Evolutionary conservation across 192 early-diverging fungal genomes (phyloP).

Genomic region (Coemansia sp.): DNA sequence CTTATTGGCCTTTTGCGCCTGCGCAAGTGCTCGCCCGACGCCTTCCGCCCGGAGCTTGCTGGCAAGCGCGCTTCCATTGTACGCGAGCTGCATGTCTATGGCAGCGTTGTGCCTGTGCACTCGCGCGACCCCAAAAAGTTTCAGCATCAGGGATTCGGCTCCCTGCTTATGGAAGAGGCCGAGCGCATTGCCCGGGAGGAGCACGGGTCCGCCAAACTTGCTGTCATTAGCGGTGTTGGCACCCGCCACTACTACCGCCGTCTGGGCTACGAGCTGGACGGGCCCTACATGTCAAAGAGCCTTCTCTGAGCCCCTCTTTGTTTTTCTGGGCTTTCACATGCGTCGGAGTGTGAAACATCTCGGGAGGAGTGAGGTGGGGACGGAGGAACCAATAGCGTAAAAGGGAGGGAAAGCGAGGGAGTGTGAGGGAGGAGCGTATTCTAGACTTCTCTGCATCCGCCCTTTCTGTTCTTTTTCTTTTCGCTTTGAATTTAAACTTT

Average conservation of each 20-base stretch:
- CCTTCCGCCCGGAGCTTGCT: slow-evolving; percentile 90
- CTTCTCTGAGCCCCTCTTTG: slow-evolving; percentile 21
- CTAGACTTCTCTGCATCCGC: neutral
- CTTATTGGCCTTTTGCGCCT: slow-evolving; percentile 90
- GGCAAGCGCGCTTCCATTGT: slow-evolving; percentile 85
- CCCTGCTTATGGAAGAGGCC: slow-evolving; percentile 98
- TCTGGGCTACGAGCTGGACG: slow-evolving; percentile 92
- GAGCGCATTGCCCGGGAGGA: slow-evolving; percentile 97
- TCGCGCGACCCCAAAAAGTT: slow-evolving; percentile 96
- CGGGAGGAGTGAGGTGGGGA: no score
- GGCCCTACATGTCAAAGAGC: slow-evolving; percentile 95
- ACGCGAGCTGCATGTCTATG: slow-evolving; percentile 97
- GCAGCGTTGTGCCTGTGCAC: slow-evolving; percentile 92
- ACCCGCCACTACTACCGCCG: slow-evolving; percentile 97
- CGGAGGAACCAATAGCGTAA: no score
- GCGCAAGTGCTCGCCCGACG: slow-evolving; percentile 84
- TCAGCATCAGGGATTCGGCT: slow-evolving; percentile 99
- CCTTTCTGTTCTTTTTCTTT: slow-evolving; percentile 1
- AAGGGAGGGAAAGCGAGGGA: no score
- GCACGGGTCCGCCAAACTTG: slow-evolving; percentile 89
- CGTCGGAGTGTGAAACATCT: no score
- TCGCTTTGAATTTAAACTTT: neutral
- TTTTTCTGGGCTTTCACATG: neutral
- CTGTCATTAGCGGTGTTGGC: slow-evolving; percentile 96
- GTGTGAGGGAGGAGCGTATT: no score